These are phyloP conservation scores for Backusella mclennaniae DNA, from an alignment of 192 early-diverging fungal genomes.

Conservation along the genomic window DNA sequence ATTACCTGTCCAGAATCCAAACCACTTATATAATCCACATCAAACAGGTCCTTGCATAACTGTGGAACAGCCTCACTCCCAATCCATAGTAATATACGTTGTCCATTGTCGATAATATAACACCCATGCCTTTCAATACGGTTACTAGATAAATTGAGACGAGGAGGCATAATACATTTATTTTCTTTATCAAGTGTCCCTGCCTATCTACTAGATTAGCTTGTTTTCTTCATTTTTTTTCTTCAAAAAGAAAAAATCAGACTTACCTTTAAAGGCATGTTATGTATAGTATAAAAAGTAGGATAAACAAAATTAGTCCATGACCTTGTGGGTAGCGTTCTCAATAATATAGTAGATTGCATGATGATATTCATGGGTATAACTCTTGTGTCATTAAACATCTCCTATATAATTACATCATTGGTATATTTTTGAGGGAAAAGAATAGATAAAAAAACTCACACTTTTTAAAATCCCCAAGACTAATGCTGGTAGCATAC, in stretches of 20 bases:
- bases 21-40: constrained; percentile 56
- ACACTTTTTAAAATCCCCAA: constrained; percentile 74
- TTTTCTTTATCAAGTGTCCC: constrained; percentile 23
- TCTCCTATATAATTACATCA: constrained; percentile 10
- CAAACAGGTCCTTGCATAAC: constrained; percentile 60
- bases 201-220: background rate
- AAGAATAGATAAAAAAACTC: constrained; percentile 1
- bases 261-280: constrained; percentile 54
- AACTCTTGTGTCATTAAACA: constrained; percentile 8
- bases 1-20: constrained; percentile 41
- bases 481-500: constrained; percentile 70
- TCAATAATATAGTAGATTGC: constrained; percentile 57
- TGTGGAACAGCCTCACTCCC: constrained; percentile 58
- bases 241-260: background rate
- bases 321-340: constrained; percentile 64
- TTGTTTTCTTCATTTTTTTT: background rate
- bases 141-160: constrained; percentile 67
- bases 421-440: background rate
- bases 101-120: constrained; percentile 71
- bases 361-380: constrained; percentile 64
- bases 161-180: constrained; percentile 60
- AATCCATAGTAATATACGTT: constrained; percentile 74
- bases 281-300: constrained; percentile 70
- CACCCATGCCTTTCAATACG: constrained; percentile 69
- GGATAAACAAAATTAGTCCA: constrained; percentile 55